Conservation (phyloP, 352 stramenopile genomes). For the Elongisporangium undulatum region DNA sequence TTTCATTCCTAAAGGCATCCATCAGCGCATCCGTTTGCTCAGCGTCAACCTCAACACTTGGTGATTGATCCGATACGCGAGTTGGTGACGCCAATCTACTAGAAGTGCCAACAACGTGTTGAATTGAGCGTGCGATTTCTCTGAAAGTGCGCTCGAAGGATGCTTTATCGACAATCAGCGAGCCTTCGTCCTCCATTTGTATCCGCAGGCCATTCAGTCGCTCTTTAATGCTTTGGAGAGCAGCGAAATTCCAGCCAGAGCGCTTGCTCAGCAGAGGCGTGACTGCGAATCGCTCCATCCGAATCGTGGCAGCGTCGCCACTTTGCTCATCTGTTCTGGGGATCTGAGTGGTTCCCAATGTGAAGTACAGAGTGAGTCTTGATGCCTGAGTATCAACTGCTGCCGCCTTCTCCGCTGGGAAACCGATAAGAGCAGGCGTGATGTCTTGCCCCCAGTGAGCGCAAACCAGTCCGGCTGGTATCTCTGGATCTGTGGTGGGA, state of each 20-base stretch:
- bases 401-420: background rate
- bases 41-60: background rate
- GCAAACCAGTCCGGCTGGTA: conserved; percentile 51
- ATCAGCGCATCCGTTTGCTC: background rate
- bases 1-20: conserved; percentile 31
- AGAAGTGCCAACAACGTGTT: background rate
- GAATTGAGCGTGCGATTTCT: background rate
- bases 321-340: conserved; percentile 20
- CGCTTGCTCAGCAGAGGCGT: conserved; percentile 51
- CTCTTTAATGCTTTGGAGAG: conserved; percentile 22
- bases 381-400: background rate
- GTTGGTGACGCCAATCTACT: too few relatives aligned
- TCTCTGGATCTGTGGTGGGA: conserved; percentile 45
- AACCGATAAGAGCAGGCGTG: conserved; percentile 31
- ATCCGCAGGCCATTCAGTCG: conserved; percentile 39
- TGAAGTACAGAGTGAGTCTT: conserved; percentile 52
- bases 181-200: conserved; percentile 64
- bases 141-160: conserved; percentile 11
- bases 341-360: conserved; percentile 43
- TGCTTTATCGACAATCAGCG: conserved; percentile 38
- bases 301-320: conserved; percentile 10
- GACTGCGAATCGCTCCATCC: conserved; percentile 45
- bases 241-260: conserved; percentile 18
- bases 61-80: background rate
- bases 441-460: conserved; percentile 53